phyloP scores from a whole-genome alignment of 2,329 filamentous ascomycete species.

The Cephalotrichum gorgonifer region DNA sequence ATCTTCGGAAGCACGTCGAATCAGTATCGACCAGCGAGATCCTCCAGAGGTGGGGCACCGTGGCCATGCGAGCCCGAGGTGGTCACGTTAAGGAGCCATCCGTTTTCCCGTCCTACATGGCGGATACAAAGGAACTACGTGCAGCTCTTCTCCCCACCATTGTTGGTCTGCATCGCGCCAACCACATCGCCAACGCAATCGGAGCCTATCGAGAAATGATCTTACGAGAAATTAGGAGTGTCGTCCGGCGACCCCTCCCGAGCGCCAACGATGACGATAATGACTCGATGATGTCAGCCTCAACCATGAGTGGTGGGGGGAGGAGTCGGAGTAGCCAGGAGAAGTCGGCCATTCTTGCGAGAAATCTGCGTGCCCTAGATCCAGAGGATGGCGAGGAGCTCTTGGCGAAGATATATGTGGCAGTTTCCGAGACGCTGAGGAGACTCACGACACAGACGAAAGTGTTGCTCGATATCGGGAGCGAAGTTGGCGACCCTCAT shows the following conservation, averaged over 20 bases:
- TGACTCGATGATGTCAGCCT: conserved; percentile 77
- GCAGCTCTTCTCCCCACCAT: conserved; percentile 60
- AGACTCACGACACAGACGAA: conserved; percentile 86
- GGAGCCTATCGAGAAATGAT: conserved; percentile 74
- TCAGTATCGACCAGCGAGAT: conserved; percentile 63
- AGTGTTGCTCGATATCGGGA: conserved; percentile 87
- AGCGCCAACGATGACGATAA: conserved; percentile 92
- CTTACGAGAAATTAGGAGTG: conserved; percentile 71
- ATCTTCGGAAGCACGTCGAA: conserved; percentile 72
- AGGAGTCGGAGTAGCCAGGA: conserved; percentile 66
- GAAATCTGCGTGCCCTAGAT: conserved; percentile 78
- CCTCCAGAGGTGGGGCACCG: conserved; percentile 72
- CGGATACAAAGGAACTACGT: conserved; percentile 60
- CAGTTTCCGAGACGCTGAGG: conserved; percentile 76
- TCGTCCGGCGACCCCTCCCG: conserved; percentile 77
- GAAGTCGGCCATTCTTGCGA: conserved; percentile 77
- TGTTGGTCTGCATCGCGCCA: conserved; percentile 69
- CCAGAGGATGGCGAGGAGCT: conserved; percentile 76
- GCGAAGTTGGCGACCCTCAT: conserved; percentile 40
- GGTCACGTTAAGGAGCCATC: conserved; percentile 56
- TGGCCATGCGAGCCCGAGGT: conserved; percentile 63
- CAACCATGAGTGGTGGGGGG: conserved; percentile 51
- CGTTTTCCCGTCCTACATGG: conserved; percentile 68
- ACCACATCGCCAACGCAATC: conserved; percentile 72
- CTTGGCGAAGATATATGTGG: conserved; percentile 72